These are phyloP conservation scores for Karstenula rhodostoma DNA, from an alignment of 2,329 filamentous ascomycete genomes.

Conservation along the genomic window DNA sequence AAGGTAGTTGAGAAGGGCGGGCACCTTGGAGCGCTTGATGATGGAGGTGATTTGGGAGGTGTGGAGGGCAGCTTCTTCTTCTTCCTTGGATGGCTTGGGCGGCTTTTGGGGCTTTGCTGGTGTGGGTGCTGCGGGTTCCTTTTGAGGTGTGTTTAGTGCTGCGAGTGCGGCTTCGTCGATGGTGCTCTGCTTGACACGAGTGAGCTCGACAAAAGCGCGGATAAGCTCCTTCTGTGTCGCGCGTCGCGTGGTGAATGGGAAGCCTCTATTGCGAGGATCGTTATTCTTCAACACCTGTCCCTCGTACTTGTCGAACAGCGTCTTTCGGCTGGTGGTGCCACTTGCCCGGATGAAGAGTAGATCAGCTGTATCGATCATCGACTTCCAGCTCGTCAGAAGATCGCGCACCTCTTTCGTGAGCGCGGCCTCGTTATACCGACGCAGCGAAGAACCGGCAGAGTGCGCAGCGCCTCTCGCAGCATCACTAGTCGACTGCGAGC, in stretches of 20 bases:
- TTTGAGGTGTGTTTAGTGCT: slow-evolving; percentile 55
- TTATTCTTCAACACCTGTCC: slow-evolving; percentile 81
- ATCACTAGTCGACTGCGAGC: slow-evolving; percentile 92
- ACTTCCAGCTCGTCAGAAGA: slow-evolving; percentile 84
- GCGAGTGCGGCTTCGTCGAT: slow-evolving; percentile 72
- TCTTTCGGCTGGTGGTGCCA: slow-evolving; percentile 83
- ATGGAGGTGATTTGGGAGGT: slow-evolving; percentile 89
- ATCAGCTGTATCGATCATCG: slow-evolving; percentile 82
- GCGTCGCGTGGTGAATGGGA: slow-evolving; percentile 90
- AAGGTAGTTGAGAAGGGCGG: slow-evolving; percentile 84
- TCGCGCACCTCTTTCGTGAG: slow-evolving; percentile 86
- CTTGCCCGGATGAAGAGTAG: slow-evolving; percentile 90
- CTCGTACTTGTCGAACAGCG: slow-evolving; percentile 90
- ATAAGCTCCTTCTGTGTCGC: slow-evolving; percentile 95
- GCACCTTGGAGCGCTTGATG: slow-evolving; percentile 87
- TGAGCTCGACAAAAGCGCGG: slow-evolving; percentile 92
- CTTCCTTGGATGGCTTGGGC: slow-evolving; percentile 77
- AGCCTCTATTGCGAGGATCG: slow-evolving; percentile 81
- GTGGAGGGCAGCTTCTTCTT: slow-evolving; percentile 82
- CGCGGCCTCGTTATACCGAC: slow-evolving; percentile 93
- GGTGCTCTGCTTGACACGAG: slow-evolving; percentile 83
- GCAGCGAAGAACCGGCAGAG: slow-evolving; percentile 87
- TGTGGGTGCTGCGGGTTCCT: slow-evolving; percentile 50
- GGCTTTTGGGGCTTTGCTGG: slow-evolving; percentile 56
- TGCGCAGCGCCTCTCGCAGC: slow-evolving; percentile 92